A percentile compares a stretch with the other conserved stretches of the same genome.
These are phyloP conservation scores for Penicillium sp. DNA, from an alignment of 2,329 filamentous ascomycete genomes.

Conservation along the genomic window DNA sequence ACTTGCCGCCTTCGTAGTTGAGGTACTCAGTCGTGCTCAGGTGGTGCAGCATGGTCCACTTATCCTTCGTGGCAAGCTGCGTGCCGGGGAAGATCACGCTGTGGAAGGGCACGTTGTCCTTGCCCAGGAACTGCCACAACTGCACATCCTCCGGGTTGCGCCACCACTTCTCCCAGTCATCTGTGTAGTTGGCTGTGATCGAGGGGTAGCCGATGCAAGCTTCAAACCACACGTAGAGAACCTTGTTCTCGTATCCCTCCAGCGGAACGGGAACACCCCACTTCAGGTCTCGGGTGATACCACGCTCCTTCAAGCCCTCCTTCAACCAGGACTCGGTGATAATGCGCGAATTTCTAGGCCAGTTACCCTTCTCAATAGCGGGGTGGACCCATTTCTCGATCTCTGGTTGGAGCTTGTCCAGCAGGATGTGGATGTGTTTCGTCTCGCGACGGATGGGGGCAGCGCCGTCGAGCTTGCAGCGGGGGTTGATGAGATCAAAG, in stretches of 20 bases:
- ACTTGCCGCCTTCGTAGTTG: slow-evolving; percentile 86
- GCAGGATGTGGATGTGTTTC: slow-evolving; percentile 84
- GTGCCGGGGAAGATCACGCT: slow-evolving; percentile 87
- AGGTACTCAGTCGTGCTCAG: slow-evolving; percentile 87
- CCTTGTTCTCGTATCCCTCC: slow-evolving; percentile 68
- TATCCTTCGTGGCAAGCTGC: slow-evolving; percentile 77
- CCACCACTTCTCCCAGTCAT: slow-evolving; percentile 93
- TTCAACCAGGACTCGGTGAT: slow-evolving; percentile 50
- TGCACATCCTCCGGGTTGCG: slow-evolving; percentile 81
- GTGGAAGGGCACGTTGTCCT: slow-evolving; percentile 85
- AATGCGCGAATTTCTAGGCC: slow-evolving; percentile 45
- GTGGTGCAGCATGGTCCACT: slow-evolving; percentile 87
- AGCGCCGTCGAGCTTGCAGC: slow-evolving; percentile 86
- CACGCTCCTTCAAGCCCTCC: slow-evolving; percentile 81
- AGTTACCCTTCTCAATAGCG: slow-evolving; percentile 65
- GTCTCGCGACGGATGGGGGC: slow-evolving; percentile 77
- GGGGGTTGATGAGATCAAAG: slow-evolving; percentile 74
- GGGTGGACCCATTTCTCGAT: slow-evolving; percentile 76
- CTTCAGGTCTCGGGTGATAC: slow-evolving; percentile 87
- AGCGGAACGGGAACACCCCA: slow-evolving; percentile 71
- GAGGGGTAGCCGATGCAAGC: slow-evolving; percentile 94
- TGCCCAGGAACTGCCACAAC: slow-evolving; percentile 94
- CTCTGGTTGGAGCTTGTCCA: slow-evolving; percentile 77
- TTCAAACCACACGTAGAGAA: slow-evolving; percentile 92
- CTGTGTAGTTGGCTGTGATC: slow-evolving; percentile 86